These are phyloP conservation scores for Chlorencoelia australis DNA, from an alignment of 2,329 filamentous ascomycete genomes.

Conservation along the genomic window DNA sequence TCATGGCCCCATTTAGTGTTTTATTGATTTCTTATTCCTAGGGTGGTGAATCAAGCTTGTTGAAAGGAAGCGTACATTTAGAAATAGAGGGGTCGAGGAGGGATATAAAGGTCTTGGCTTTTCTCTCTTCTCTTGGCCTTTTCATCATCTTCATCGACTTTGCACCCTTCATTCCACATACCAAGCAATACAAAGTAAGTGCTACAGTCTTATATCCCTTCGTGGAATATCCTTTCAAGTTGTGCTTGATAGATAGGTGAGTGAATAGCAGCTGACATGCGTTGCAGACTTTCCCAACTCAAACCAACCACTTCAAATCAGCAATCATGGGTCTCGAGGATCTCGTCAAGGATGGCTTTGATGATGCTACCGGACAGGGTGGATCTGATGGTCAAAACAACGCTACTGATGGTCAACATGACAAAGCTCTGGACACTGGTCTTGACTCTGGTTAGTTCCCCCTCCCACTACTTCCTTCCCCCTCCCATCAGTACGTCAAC, in stretches of 20 bases:
- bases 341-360: constrained; percentile 25
- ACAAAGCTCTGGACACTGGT: constrained; percentile 27
- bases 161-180: neutral
- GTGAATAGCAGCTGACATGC: neutral
- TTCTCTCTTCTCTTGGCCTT: constrained; percentile 5
- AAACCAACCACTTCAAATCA: constrained; percentile 3
- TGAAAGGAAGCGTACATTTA: too few relatives aligned
- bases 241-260: too few relatives aligned
- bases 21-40: too few relatives aligned
- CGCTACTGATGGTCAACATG: constrained; percentile 17
- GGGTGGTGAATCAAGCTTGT: constrained; percentile 10
- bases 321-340: constrained; percentile 22
- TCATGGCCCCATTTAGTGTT: too few relatives aligned
- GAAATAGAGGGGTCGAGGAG: too few relatives aligned
- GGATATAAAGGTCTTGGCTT: constrained; percentile 8
- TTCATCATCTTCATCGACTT: neutral
- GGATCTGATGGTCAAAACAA: constrained; percentile 28
- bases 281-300: neutral
- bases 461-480: neutral
- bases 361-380: constrained; percentile 23
- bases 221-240: too few relatives aligned
- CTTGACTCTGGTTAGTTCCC: constrained; percentile 26
- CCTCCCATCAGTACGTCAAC: neutral
- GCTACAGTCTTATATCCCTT: too few relatives aligned
- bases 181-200: too few relatives aligned